These are phyloP conservation scores for Penicillium sp. DNA, from an alignment of 2,329 filamentous ascomycete genomes.

Conservation along the genomic window DNA sequence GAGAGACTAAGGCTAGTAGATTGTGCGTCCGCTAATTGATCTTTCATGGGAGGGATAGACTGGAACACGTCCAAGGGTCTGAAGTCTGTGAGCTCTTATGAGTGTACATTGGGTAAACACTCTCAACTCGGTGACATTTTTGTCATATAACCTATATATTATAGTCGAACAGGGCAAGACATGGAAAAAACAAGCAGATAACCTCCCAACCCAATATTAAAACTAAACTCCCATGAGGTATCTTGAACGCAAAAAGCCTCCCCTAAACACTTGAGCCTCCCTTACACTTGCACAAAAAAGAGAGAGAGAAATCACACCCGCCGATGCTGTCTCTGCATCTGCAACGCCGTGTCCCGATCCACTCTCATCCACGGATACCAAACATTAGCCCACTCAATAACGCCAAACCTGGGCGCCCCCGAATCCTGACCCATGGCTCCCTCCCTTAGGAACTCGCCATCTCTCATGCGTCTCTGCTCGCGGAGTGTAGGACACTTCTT, in stretches of 20 bases:
- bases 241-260: conserved; percentile 10
- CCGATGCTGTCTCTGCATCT: conserved; percentile 6
- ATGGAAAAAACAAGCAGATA: background rate
- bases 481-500: conserved; percentile 44
- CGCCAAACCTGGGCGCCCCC: conserved; percentile 36
- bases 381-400: conserved; percentile 37
- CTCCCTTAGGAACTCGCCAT: conserved; percentile 38
- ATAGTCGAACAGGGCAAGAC: background rate
- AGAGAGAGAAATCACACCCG: conserved; percentile 5
- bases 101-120: background rate
- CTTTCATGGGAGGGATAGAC: too few relatives aligned
- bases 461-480: conserved; percentile 39
- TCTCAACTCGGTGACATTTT: background rate
- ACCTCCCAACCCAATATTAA: background rate
- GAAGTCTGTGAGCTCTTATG: too few relatives aligned
- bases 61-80: too few relatives aligned
- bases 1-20: too few relatives aligned
- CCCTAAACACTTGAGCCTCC: background rate
- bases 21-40: too few relatives aligned
- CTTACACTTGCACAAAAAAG: too few relatives aligned
- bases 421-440: conserved; percentile 25
- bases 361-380: conserved; percentile 45
- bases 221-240: conserved; percentile 14
- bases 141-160: background rate
- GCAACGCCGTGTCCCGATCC: conserved; percentile 23